A percentile compares a stretch with the other conserved stretches of the same genome.
phyloP scores from a whole-genome alignment of 2,329 filamentous ascomycete genomes.

The Fusarium sp. region DNA sequence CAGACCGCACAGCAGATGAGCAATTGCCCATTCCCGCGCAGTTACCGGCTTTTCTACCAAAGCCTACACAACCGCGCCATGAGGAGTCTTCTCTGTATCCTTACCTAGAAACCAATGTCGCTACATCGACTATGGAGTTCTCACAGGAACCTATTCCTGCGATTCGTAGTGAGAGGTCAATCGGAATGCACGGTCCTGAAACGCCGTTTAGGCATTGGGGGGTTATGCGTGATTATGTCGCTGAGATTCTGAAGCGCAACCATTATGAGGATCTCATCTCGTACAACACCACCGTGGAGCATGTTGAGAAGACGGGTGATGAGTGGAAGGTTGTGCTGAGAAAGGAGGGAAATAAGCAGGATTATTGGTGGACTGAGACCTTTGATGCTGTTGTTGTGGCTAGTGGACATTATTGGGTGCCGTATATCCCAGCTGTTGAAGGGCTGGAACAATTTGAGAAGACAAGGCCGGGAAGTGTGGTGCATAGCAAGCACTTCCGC shows the following conservation, averaged over 20 bases:
- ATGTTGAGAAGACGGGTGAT: constrained; percentile 61
- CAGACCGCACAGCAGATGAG: constrained; percentile 63
- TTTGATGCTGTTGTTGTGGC: constrained; percentile 74
- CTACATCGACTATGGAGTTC: constrained; percentile 70
- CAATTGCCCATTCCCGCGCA: constrained; percentile 60
- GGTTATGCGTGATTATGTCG: constrained; percentile 67
- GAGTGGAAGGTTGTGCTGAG: constrained; percentile 67
- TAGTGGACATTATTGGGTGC: constrained; percentile 71
- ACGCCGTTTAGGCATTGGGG: constrained; percentile 73
- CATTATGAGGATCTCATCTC: constrained; percentile 65
- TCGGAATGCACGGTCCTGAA: constrained; percentile 62
- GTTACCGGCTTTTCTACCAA: constrained; percentile 61
- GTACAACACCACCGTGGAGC: constrained; percentile 73
- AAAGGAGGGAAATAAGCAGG: constrained; percentile 53
- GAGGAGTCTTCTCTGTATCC: constrained; percentile 71
- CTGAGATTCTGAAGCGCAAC: constrained; percentile 63
- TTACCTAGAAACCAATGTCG: constrained; percentile 74
- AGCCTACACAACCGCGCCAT: constrained; percentile 61
- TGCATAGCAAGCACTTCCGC: constrained; percentile 68
- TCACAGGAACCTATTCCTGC: constrained; percentile 66
- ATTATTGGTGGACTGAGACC: constrained; percentile 73
- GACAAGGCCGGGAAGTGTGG: constrained; percentile 61
- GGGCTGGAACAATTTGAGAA: constrained; percentile 63
- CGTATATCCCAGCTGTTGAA: constrained; percentile 64
- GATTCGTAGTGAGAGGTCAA: constrained; percentile 48